Evolutionary conservation across 2,329 filamentous ascomycete species (phyloP), one percentile per base, ranked within the genome.

Genomic region (Fusarium globosum): DNA sequence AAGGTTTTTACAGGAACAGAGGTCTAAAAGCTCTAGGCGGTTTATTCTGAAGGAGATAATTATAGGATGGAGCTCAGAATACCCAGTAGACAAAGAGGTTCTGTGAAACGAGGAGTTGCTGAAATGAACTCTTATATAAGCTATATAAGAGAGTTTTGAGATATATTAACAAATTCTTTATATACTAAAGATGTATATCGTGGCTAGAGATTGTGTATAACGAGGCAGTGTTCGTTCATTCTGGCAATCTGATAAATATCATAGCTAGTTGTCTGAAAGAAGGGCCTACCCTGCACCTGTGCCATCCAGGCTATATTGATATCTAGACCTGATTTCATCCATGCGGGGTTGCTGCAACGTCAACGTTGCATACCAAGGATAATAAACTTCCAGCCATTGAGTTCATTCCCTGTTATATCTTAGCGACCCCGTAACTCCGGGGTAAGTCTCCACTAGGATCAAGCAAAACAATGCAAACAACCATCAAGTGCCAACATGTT

Each of bases 211-310:
- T 5, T 33, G 11, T 33, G 11, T 14, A 13, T 14, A 13, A 13
- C 2, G 13, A n/a, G 1, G 7, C 12, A 5, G 7, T 43, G 7
- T 43, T 8, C 6, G 10, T n/a, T 14, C 15, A 9, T 9, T 18
- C 20, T 14, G 2, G 4, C 3, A 45, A 45, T 13, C 2, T 18
- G 5, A 23, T 13, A 26, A 4, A 23, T 43, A n/a, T 23, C 23
- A 8, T 8, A 7, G 12, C 4, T 18, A 18, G 6, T 18, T 18
- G 0, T 33, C 7, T 12, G 0, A 13, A 7, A 26, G 11, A 13
- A 3, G 14, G 12, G 7, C 7, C 6, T 26, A 45, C 42, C 42
- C 42, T 45, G 7, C 3, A 18, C 5, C 16, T 8, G 16, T 41
- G 13, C 14, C 2, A 6, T n/a, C 39, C 7, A 26, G n/a, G 11